Evolutionary conservation across 768 basidiomycete genomes (phyloP), one percentile per base, ranked within the genome.

Genomic region (Mycena belliarum): DNA sequence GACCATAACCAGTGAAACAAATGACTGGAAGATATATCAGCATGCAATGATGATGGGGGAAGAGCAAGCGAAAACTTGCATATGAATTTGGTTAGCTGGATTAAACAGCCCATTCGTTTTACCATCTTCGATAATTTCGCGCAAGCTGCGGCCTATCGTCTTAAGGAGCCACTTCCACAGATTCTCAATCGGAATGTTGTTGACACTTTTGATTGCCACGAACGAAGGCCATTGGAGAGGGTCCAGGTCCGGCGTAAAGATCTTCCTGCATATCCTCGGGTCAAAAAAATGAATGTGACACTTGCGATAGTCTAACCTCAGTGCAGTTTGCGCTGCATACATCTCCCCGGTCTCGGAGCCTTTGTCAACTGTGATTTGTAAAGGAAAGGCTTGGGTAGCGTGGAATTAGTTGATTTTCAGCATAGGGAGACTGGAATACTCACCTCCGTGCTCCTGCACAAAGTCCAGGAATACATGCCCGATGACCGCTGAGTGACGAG

Each of bases 121-220:
- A 56, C 10, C 66, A n/a, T n/a, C 66, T 3, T 46, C 32, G 3
- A 49, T 51, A 29, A 69, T 61, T 14, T 55, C 35, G 21, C 51
- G 59, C 40, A 69, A 52, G 55, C 66, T 66, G 12, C 47, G 32
- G 2, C 68, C 68, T 24, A 45, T 57, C 7, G 45, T 63, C 15
- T 66, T 37, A 9, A 52, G 63, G 14, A 68, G 66, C 70, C 70
- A 69, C 38, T 65, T 63, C 69, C 70, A 70, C 2, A 63, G 45
- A 15, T 64, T 61, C 52, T 72, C 67, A 32, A 69, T 69, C 3
- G 65, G 63, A 8, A 68, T 72, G 48, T 70, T 70, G 28, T 66
- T 63, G 6, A 64, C 55, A 38, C 67, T 69, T 28, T 49, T 56
- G 35, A 72, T 29, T 16, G 64, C 59, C 6, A 64, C 47, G 20